Evolutionary conservation across 192 early-diverging fungal species (phyloP).

Genomic region (Globomyces pollinis-pini): DNA sequence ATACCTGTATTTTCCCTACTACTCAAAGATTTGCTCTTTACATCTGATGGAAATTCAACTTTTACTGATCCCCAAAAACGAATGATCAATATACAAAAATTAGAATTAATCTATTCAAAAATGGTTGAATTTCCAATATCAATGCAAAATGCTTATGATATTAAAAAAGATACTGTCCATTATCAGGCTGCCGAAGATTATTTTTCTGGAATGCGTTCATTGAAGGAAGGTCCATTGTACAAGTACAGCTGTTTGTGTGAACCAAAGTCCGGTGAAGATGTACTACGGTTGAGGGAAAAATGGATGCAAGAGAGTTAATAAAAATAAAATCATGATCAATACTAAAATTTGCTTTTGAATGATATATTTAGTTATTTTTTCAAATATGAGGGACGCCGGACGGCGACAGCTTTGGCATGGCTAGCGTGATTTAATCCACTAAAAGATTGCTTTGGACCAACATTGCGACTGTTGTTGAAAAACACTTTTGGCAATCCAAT

Average conservation of each 20-base stretch:
- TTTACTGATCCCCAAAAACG: conserved; percentile 25
- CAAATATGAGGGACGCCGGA: too few species aligned
- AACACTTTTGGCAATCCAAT: too few species aligned
- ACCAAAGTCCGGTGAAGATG: conserved; percentile 13
- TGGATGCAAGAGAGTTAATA: too few species aligned
- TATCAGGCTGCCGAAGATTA: not conserved
- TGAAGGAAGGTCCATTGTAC: conserved; percentile 23
- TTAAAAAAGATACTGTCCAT: conserved; percentile 9
- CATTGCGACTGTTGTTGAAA: too few species aligned
- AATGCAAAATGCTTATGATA: too few species aligned
- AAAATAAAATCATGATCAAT: too few species aligned
- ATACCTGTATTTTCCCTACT: conserved; percentile 17
- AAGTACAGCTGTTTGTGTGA: conserved; percentile 24
- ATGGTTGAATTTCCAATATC: not conserved
- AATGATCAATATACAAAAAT: conserved; percentile 20
- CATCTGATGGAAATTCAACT: conserved; percentile 74
- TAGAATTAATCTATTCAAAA: conserved; percentile 3
- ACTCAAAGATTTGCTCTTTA: conserved; percentile 75
- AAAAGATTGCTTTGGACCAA: too few species aligned
- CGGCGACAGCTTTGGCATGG: too few species aligned
- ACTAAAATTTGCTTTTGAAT: too few species aligned
- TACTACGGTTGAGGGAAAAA: conserved; percentile 11
- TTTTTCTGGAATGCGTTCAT: not conserved
- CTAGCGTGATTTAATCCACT: too few species aligned
- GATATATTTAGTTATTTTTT: too few species aligned